phyloP scores from a whole-genome alignment of 2,329 filamentous ascomycete species.

The Lachnellula arida region DNA sequence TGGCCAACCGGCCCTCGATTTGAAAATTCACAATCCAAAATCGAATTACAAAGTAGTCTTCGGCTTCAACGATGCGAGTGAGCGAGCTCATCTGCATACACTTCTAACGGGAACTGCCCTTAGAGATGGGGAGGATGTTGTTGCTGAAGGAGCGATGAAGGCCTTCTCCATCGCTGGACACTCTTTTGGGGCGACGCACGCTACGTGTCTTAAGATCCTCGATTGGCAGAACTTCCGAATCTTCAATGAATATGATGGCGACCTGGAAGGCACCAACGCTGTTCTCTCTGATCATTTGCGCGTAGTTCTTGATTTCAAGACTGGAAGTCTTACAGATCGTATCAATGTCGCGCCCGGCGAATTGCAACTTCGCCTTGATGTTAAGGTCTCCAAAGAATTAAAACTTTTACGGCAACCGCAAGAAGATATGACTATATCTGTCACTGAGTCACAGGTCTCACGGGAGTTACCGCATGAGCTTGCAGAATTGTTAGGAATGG shows the following conservation, averaged over 20 bases:
- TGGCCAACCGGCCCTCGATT: slow-evolving; percentile 57
- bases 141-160: slow-evolving; percentile 62
- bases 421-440: slow-evolving; percentile 69
- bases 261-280: slow-evolving; percentile 57
- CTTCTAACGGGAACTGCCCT: slow-evolving; percentile 69
- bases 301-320: slow-evolving; percentile 69
- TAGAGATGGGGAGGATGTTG: slow-evolving; percentile 63
- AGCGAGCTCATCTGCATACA: slow-evolving; percentile 67
- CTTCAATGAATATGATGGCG: slow-evolving; percentile 62
- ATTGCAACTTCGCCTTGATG: slow-evolving; percentile 60
- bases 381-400: slow-evolving; percentile 54
- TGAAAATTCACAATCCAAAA: slow-evolving; percentile 52
- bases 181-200: slow-evolving; percentile 37
- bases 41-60: slow-evolving; percentile 63
- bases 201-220: slow-evolving; percentile 32
- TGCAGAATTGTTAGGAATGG: slow-evolving; percentile 41
- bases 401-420: slow-evolving; percentile 69
- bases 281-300: slow-evolving; percentile 74
- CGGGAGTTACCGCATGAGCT: slow-evolving; percentile 61
- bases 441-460: slow-evolving; percentile 62
- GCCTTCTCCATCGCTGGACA: slow-evolving; percentile 58
- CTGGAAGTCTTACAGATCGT: slow-evolving; percentile 76
- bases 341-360: slow-evolving; percentile 78
- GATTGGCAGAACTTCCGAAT: slow-evolving; percentile 65
- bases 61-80: slow-evolving; percentile 69